Base-by-base conservation (phyloP, 2,329 filamentous ascomycete genomes). In the Stagonosporopsis tanaceti region DNA sequence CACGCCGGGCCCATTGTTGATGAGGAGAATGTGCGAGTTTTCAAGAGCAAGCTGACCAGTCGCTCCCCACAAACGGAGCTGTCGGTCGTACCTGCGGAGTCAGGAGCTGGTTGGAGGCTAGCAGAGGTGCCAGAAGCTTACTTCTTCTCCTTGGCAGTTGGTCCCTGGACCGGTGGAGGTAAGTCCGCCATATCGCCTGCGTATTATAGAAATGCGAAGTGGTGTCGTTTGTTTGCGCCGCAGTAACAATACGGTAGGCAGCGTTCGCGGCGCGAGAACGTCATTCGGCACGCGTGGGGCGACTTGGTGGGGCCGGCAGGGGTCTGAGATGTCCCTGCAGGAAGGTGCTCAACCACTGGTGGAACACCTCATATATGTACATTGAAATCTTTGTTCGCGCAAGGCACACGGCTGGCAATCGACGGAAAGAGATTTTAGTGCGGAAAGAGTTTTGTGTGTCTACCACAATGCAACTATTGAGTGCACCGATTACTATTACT, bases 1-100 rank as follows among this genome's bases (percentile, higher is more conserved):
- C 2, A 93, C 91, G 9, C 94, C 94, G n/a, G 89, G 80, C 2
- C 92, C 90, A 0, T 90, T 91, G 77, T 97, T 97, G 59, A 99
- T 81, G 5, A 99, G 84, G 12, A 98, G 85, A n/a, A 99, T 89
- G 66, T 96, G 91, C 22, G 95, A 91, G 54, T 92, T 87, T 77
- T 99, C 96, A 2, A 99, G 84, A 15, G 93, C 94, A 65, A 89
- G 85, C 76, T 99, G 95, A 17, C 95, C 95, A 47, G 87, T 92
- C 39, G 94, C 93, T 60, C 93, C 96, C 95, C 95, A 99, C 14
- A 99, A 82, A 50, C 96, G 89, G 38, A 99, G 87, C 78, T 99
- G 95, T 50, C 95, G 88, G 76, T 99, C 95, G 79, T 99, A 99
- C 60, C 74, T 76, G 55, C 27, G n/a, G 73, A 92, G 56, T 81